Percentiles rank a stretch among this genome's conserved stretches.
Conservation (phyloP, 441 rosid species). For the Eutrema salsugineum region DNA sequence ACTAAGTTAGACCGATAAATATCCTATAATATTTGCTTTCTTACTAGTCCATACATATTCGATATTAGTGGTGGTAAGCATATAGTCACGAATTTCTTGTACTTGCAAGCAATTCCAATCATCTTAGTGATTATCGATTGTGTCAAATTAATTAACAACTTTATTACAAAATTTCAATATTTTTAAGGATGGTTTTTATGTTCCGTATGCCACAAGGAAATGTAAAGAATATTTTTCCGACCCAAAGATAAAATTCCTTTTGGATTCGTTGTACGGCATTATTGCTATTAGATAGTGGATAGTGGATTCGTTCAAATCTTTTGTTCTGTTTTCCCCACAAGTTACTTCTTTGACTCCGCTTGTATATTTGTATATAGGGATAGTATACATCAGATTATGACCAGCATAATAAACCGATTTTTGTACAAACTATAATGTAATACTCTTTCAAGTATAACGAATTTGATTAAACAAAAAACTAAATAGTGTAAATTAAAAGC, state of each 20-base stretch:
- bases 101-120: conserved; percentile 30
- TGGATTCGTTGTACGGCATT: conserved; percentile 30
- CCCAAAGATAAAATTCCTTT: conserved; percentile 8
- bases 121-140: conserved; percentile 18
- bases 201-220: conserved; percentile 34
- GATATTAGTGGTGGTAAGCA: conserved; percentile 17
- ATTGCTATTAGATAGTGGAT: conserved; percentile 13
- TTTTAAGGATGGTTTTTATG: conserved; percentile 18
- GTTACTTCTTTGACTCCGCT: conserved; percentile 40
- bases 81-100: conserved; percentile 15
- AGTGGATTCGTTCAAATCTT: conserved; percentile 27
- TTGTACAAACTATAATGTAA: background rate
- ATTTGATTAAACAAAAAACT: background rate
- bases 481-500: background rate
- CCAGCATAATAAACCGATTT: background rate
- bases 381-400: background rate
- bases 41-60: conserved; percentile 1
- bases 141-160: conserved; percentile 11
- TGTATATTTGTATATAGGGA: conserved; percentile 12
- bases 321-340: conserved; percentile 26
- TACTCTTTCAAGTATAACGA: background rate
- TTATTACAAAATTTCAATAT: conserved; percentile 1
- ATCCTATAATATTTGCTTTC: background rate
- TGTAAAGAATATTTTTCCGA: conserved; percentile 15
- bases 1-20: background rate